Evolutionary conservation across 2,329 filamentous ascomycete species (phyloP), one percentile per base, ranked within the genome.

Genomic region (Epichloe brachyelytri): DNA sequence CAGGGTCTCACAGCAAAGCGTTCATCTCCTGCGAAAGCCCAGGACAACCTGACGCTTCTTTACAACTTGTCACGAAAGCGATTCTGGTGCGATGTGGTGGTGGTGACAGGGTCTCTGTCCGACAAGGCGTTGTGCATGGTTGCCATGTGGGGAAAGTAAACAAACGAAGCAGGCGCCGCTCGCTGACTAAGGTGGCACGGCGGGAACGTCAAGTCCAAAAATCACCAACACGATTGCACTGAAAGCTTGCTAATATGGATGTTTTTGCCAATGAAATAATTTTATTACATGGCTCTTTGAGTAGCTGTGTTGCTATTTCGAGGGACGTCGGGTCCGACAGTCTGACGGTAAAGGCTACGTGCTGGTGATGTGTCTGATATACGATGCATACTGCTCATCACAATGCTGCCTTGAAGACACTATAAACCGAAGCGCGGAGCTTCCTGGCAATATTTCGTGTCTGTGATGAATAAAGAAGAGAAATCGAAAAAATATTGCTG

Each of bases 91-190:
- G 12, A 38, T 52, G 22, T 7, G 22, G 33, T 40, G 30, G 38
- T 1, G n/a, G 11, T 34, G 41, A 17, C 20, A 51, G 45, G 49
- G 37, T 44, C 49, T 22, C 39, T 39, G 7, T 51, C 49, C 40
- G 45, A 51, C 41, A 20, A 20, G 17, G 2, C 11, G 57, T 60
- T 63, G 36, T 48, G 43, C 19, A 59, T 59, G 62, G 65, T 68
- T 68, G 63, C 65, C 61, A 61, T 60, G 65, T 57, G 65, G 61
- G 62, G 60, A 67, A 43, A 67, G 66, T 68, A 68, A 68, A 68
- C 66, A 68, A 68, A 56, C 39, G 17, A 15, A 11, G 51, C 14
- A 43, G 52, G 44, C 52, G 40, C 46, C 51, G 55, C 4, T 50
- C 44, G 53, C 59, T 64, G 59, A 58, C 59, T 59, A 60, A 60